Evolutionary conservation across 169 alveolate genomes (phyloP).

Genomic region (Eimeria acervulina): DNA sequence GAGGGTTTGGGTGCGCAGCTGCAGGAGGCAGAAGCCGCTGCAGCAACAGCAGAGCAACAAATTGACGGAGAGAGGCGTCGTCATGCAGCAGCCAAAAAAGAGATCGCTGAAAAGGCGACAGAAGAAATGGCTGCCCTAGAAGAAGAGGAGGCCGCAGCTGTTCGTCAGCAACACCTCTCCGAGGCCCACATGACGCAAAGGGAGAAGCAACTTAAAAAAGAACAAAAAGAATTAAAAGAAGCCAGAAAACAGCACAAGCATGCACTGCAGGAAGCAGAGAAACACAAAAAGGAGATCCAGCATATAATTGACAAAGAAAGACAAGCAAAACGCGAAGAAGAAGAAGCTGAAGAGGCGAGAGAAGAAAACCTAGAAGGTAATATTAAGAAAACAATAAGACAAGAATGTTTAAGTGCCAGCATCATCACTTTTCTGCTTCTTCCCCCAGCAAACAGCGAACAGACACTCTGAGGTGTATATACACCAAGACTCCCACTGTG

Average conservation of each 20-base stretch:
- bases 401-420: too few relatives aligned
- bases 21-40: neutral
- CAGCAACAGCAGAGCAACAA: neutral
- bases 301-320: neutral
- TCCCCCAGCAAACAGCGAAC: neutral
- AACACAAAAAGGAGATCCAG: neutral
- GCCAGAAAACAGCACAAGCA: neutral
- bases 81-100: conserved; percentile 6
- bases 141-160: neutral
- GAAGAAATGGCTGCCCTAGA: neutral
- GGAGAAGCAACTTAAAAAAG: neutral
- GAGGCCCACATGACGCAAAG: neutral
- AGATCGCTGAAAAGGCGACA: neutral
- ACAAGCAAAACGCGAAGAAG: neutral
- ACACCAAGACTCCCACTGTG: neutral
- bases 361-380: neutral
- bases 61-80: conserved; percentile 18
- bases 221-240: neutral
- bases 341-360: neutral
- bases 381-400: neutral
- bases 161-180: neutral
- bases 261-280: neutral
- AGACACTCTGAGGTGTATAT: neutral
- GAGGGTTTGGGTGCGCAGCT: neutral
- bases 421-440: neutral